Evolutionary conservation across 2,329 filamentous ascomycete species (phyloP).

Genomic region (Apiospora sp.): DNA sequence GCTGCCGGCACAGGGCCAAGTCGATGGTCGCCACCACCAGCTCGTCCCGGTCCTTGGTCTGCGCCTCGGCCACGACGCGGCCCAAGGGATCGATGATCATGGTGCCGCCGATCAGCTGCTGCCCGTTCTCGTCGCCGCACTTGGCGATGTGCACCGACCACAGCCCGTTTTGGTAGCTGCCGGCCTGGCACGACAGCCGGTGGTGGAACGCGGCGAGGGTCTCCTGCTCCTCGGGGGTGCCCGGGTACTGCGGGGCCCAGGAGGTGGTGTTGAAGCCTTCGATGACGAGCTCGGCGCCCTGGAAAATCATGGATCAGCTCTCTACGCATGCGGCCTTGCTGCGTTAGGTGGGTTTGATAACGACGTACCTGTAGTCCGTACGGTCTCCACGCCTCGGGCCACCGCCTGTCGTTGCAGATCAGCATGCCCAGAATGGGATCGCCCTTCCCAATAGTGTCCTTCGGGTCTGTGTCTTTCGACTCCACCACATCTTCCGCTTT

Average conservation of each 20-base stretch:
- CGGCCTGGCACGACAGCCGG: slow-evolving; percentile 57
- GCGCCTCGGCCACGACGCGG: slow-evolving; percentile 57
- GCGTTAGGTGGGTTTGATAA: too few relatives aligned
- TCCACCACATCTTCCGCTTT: slow-evolving; percentile 43
- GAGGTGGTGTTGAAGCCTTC: slow-evolving; percentile 59
- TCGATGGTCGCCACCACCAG: slow-evolving; percentile 59
- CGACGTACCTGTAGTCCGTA: slow-evolving; percentile 58
- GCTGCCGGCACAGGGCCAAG: slow-evolving; percentile 53
- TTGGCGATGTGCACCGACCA: slow-evolving; percentile 59
- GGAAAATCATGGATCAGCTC: too few relatives aligned
- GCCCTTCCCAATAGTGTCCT: slow-evolving; percentile 43
- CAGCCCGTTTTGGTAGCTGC: slow-evolving; percentile 61
- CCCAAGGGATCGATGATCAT: slow-evolving; percentile 57
- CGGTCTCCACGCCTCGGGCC: slow-evolving; percentile 60
- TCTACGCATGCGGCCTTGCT: too few relatives aligned
- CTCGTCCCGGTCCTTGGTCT: slow-evolving; percentile 54
- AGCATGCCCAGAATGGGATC: slow-evolving; percentile 63
- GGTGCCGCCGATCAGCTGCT: slow-evolving; percentile 55
- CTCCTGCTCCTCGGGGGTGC: slow-evolving; percentile 51
- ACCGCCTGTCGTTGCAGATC: slow-evolving; percentile 63
- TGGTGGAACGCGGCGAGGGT: slow-evolving; percentile 59
- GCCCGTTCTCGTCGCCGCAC: slow-evolving; percentile 59
- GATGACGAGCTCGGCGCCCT: slow-evolving; percentile 45
- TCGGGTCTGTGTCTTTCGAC: slow-evolving; percentile 24
- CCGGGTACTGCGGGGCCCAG: slow-evolving; percentile 53